These are phyloP conservation scores for Kodamaea neixiangensis DNA, from an alignment of 805 yeast genomes.

Conservation along the genomic window DNA sequence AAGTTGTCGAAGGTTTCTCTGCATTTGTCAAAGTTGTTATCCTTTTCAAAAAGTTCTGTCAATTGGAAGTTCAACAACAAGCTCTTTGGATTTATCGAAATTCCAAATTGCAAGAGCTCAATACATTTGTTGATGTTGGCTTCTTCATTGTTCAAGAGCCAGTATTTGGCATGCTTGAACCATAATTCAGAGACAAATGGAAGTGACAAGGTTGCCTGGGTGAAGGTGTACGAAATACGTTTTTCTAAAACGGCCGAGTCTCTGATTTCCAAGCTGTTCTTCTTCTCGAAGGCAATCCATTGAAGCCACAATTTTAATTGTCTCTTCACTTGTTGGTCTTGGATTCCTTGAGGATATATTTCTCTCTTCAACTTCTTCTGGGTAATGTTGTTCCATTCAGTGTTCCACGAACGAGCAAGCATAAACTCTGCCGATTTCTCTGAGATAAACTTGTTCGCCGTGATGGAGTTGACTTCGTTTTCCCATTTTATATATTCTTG, in stretches of 20 bases:
- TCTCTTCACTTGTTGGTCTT: conserved; percentile 24
- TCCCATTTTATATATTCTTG: conserved; percentile 80
- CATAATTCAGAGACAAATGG: conserved; percentile 74
- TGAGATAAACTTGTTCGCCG: conserved; percentile 81
- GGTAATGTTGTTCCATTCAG: conserved; percentile 66
- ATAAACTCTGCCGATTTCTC: conserved; percentile 83
- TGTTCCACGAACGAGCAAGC: conserved; percentile 78
- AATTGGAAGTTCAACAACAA: conserved; percentile 64
- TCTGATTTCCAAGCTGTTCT: conserved; percentile 63
- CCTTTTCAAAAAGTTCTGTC: conserved; percentile 69
- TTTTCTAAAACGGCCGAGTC: conserved; percentile 46
- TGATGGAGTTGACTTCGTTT: conserved; percentile 66
- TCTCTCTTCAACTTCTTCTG: conserved; percentile 47
- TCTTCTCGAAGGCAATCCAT: conserved; percentile 81
- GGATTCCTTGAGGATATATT: conserved; percentile 27
- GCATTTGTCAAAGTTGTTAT: conserved; percentile 51
- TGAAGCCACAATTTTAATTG: conserved; percentile 62
- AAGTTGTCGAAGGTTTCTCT: conserved; percentile 51
- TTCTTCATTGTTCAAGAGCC: conserved; percentile 33
- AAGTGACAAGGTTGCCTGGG: conserved; percentile 62
- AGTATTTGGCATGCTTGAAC: conserved; percentile 59
- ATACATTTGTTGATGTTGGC: conserved; percentile 44
- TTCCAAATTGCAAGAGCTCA: conserved; percentile 54
- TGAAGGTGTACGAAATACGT: conserved; percentile 71
- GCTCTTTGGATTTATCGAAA: conserved; percentile 68